Percentiles rank a stretch among this genome's conserved stretches.
Conservation (phyloP, 106 monocot genomes). For the Gastrodia elata region DNA sequence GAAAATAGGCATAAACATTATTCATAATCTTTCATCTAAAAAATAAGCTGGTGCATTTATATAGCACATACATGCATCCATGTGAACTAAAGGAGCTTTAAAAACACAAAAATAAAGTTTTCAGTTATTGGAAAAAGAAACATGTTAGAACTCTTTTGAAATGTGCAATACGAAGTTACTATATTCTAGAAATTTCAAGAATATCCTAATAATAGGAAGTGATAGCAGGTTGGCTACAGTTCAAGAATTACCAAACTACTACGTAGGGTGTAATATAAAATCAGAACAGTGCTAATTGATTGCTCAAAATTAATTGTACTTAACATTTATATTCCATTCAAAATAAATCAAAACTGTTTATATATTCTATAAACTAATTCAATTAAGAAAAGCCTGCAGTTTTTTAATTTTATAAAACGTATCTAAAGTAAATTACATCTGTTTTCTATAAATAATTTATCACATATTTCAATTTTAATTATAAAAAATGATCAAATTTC, state of each 20-base stretch:
- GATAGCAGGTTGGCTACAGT: not conserved
- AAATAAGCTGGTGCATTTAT: not conserved
- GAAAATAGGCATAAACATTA: constrained; percentile 24
- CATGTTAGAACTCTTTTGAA: not conserved
- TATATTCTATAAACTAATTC: no score
- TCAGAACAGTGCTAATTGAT: no score
- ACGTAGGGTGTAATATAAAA: not conserved
- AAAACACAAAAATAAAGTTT: not conserved
- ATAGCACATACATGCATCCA: not conserved
- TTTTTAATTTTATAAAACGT: no score
- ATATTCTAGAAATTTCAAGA: not conserved
- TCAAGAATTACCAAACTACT: not conserved
- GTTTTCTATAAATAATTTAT: no score
- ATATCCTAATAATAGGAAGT: not conserved
- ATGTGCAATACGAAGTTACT: not conserved
- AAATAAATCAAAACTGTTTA: no score
- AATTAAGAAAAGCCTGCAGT: no score
- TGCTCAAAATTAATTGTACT: no score
- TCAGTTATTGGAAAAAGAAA: not conserved
- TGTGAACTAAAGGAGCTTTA: not conserved
- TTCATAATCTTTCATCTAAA: constrained; percentile 1
- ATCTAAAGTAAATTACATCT: no score
- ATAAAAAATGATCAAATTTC: no score
- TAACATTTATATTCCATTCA: no score
- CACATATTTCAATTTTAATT: no score